Evolutionary conservation across 1,284 basidiomycete species (phyloP).

Genomic region (Ceratobasidium sp.): DNA sequence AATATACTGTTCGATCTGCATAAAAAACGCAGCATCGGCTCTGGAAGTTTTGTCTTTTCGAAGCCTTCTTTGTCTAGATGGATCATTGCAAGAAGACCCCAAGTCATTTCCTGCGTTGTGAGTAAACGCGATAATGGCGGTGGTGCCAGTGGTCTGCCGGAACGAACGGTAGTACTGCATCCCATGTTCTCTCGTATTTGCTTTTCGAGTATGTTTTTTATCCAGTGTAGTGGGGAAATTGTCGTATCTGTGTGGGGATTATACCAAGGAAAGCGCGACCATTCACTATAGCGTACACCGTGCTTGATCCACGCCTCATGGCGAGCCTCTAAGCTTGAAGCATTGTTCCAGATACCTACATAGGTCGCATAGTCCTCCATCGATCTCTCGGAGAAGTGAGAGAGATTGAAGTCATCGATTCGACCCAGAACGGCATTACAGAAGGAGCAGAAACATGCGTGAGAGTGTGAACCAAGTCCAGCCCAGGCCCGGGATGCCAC

Average conservation of each 20-base stretch:
- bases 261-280: constrained; percentile 10
- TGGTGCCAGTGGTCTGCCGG: not conserved
- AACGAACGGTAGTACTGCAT: not conserved
- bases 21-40: not conserved
- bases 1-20: not conserved
- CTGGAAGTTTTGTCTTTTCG: not conserved
- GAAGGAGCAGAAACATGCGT: constrained; percentile 1
- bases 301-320: not conserved
- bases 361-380: not conserved
- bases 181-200: constrained; percentile 26
- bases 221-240: constrained; percentile 16
- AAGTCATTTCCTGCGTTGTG: not conserved
- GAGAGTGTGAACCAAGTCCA: not conserved
- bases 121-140: not conserved
- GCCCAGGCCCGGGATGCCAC: not conserved
- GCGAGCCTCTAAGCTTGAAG: not conserved
- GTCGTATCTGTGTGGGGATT: not conserved
- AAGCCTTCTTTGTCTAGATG: not conserved
- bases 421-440: not conserved
- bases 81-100: not conserved
- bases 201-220: constrained; percentile 11
- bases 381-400: not conserved
- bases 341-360: not conserved
- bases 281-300: constrained; percentile 11
- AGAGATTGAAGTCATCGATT: constrained; percentile 5